Conservation (phyloP, 306 rosid genomes). For the Trichosanthes truncata region DNA sequence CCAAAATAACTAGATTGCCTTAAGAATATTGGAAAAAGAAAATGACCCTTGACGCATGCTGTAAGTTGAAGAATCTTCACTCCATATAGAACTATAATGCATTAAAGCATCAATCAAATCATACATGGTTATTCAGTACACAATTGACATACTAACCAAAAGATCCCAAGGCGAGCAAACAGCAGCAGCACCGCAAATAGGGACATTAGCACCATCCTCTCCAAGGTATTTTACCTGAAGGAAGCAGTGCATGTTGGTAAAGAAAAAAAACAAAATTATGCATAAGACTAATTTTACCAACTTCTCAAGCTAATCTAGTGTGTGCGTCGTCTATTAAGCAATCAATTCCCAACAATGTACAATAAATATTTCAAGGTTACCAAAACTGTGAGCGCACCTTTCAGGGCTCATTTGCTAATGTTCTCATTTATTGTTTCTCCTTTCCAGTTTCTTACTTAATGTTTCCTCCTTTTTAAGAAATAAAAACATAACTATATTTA, state of each 20-base stretch:
- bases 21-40: neutral
- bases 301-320: neutral
- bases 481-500: too few species aligned
- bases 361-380: neutral
- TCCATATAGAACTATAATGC: neutral
- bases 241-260: neutral
- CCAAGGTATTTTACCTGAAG: constrained; percentile 87
- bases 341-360: neutral
- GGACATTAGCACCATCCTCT: constrained; percentile 78
- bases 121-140: neutral
- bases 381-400: neutral
- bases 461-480: too few species aligned
- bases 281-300: neutral
- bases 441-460: too few species aligned
- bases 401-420: neutral
- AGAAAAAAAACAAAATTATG: neutral
- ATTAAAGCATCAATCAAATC: neutral
- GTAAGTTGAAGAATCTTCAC: neutral
- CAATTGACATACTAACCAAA: constrained; percentile 50
- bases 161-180: constrained; percentile 95
- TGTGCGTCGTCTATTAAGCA: neutral
- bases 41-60: neutral
- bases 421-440: too few species aligned
- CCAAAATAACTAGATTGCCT: neutral
- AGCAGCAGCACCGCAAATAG: constrained; percentile 87